These are phyloP conservation scores for Dothideomycetidae sp. DNA, from an alignment of 2,329 filamentous ascomycete species.

Conservation along the genomic window DNA sequence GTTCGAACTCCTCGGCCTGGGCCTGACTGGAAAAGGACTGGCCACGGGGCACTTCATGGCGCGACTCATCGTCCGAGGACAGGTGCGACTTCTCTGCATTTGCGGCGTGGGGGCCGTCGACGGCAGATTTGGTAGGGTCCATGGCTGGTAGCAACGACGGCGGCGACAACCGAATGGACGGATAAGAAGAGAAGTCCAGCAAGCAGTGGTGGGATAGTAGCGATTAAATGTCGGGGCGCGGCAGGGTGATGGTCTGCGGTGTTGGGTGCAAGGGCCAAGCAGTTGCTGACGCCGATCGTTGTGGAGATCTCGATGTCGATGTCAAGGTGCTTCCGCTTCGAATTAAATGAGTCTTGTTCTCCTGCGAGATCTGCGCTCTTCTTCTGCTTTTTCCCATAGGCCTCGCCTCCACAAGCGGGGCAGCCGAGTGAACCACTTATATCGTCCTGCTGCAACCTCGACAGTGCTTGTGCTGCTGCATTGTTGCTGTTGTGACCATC, in stretches of 20 bases:
- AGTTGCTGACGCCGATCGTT: not conserved
- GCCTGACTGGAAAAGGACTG: not conserved
- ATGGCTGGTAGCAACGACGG: not conserved
- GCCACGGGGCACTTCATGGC: not conserved
- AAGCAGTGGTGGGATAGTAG: not conserved
- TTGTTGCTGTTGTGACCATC: not conserved
- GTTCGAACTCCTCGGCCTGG: conserved; percentile 19
- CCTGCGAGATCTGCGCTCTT: not conserved
- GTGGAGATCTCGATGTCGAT: not conserved
- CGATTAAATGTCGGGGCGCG: too few relatives aligned
- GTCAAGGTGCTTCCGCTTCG: not conserved
- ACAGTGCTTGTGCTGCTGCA: not conserved
- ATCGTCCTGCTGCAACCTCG: too few relatives aligned
- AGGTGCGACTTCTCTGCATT: not conserved
- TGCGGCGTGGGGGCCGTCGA: not conserved
- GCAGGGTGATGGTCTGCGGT: too few relatives aligned
- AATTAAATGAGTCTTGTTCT: not conserved
- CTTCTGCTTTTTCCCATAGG: too few relatives aligned
- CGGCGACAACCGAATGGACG: not conserved
- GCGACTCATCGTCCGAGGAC: not conserved
- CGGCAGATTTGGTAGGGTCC: not conserved
- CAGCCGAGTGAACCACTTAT: too few relatives aligned
- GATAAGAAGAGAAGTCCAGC: not conserved
- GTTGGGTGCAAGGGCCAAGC: not conserved
- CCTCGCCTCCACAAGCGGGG: too few relatives aligned